Evolutionary conservation across 331 rosid species (phyloP), one percentile per base, ranked within the genome.

Genomic region (Erythrophleum ivorense): DNA sequence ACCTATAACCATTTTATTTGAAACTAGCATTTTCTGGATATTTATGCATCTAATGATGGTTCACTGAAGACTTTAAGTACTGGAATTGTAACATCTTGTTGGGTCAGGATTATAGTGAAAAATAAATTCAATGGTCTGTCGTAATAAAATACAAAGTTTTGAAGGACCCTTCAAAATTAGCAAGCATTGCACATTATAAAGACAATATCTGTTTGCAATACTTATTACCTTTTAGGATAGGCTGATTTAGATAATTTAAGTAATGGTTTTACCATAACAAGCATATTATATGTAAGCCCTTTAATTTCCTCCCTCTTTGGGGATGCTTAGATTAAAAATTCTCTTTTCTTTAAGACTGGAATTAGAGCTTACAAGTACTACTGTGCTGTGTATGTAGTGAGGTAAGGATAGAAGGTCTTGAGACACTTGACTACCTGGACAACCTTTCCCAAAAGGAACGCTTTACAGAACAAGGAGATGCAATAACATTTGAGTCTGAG

Each of bases 391-490:
- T 54, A 29, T 67, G 9, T 24, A 95, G 98, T 75, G 97, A 95
- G 90, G 94, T 95, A 87, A 88, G 99, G 88, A 87, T 95, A 69
- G 99, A 95, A 87, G 97, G 97, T 76, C 85, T 95, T 82, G 98
- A 95, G 90, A 95, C 98, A 52, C 92, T 91, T 45, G 98, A 95
- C 80, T 93, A 91, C 88, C 86, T 93, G 19, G 98, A 95, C 92
- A 87, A 93, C 86, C 97, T 93, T 60, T 86, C 77, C 60, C 91
- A 86, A 58, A 93, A 88, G 65, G 94, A 95, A 83, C 93, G 98
- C n/a, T 90, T 95, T 76, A 95, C 98, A 24, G 99, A 95, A 82
- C 99, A 95, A 91, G 98, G 97, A 78, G 97, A 93, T 71, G 98
- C 98, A 7, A 63, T 93, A 66, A 95, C 99, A 64, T 95, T 93